Evolutionary conservation across 1,284 basidiomycete genomes (phyloP), one percentile per base, ranked within the genome.

Genomic region (Chondrostereum purpureum): DNA sequence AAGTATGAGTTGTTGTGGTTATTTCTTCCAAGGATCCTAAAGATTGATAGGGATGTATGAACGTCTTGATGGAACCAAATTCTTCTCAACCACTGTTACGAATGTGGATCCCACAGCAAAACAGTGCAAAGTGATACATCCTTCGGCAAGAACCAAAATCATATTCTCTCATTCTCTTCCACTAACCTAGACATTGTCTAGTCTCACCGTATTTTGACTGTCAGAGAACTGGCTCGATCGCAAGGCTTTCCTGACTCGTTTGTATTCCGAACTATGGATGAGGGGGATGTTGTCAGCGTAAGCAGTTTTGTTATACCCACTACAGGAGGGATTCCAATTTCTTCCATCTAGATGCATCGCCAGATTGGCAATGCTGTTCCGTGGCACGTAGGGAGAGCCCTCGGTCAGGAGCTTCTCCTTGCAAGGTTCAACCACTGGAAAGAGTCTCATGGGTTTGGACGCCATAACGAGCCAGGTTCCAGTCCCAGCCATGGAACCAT

Each of bases 321-420:
- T 17, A 35, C n/a, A 31, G 18, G 24, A 44, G n/a, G 12, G 19
- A 35, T 27, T 45, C 11, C 5, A 23, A 35, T 20, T 5, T 16
- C 16, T 31, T 20, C 21, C 14, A 19, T 19, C 24, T 20, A 35
- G 36, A 17, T 33, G 68, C 83, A 85, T 50, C 69, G 80, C 24
- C 82, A 85, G 52, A 87, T 88, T 50, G 85, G 85, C 13, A 88
- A 88, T 52, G 83, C 83, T 0, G 82, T 88, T 1, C 77, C 85
- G 1, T 74, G 78, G 67, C 81, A 68, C 3, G 61, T 88, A 11
- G 72, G 72, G 10, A 59, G 61, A 20, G 86, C 85, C 0, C 63
- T 88, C 4, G 85, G 81, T 19, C 66, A 74, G 16, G 74, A 83
- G 54, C 65, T 88, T 24, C 62, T 70, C 13, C 61, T 67, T 6